Evolutionary conservation across 208 protist genomes (phyloP).

Genomic region (Acanthamoeba sp.): DNA sequence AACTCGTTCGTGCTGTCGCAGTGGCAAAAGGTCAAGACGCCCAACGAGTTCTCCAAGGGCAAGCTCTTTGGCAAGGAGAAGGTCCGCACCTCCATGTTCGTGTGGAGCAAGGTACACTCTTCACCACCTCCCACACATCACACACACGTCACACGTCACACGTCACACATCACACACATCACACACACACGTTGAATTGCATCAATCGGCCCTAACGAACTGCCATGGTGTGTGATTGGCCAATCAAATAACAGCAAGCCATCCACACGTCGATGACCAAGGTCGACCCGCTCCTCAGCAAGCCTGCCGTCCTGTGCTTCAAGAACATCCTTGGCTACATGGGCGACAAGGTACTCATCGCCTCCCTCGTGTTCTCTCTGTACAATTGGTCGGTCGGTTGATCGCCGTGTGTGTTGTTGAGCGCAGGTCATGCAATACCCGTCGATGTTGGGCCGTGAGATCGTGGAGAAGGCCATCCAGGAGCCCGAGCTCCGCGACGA

Average conservation of each 20-base stretch:
- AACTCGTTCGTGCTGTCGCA: conserved; percentile 31
- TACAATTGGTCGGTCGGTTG: no score
- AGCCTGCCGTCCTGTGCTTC: conserved; percentile 5
- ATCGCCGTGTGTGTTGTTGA: no score
- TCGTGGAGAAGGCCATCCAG: conserved; percentile 32
- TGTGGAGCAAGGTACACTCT: neutral
- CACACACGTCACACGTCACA: no score
- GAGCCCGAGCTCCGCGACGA: conserved; percentile 61
- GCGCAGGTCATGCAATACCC: conserved; percentile 48
- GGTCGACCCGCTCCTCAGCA: neutral
- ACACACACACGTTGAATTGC: neutral
- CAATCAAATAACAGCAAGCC: neutral
- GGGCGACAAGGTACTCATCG: conserved; percentile 25
- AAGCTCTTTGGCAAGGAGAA: conserved; percentile 73
- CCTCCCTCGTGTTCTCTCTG: neutral
- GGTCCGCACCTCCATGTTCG: conserved; percentile 41
- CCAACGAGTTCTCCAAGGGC: conserved; percentile 63
- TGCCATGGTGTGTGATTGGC: neutral
- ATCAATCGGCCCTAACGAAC: no score
- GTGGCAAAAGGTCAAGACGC: conserved; percentile 22
- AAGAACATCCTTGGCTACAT: conserved; percentile 73
- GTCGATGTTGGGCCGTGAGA: conserved; percentile 12
- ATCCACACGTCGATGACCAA: conserved; percentile 56
- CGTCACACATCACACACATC: neutral
- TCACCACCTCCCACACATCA: no score